Base-by-base conservation (phyloP, 225 moss, liverwort and hornwort species). In the Antitrichia curtipendula region DNA sequence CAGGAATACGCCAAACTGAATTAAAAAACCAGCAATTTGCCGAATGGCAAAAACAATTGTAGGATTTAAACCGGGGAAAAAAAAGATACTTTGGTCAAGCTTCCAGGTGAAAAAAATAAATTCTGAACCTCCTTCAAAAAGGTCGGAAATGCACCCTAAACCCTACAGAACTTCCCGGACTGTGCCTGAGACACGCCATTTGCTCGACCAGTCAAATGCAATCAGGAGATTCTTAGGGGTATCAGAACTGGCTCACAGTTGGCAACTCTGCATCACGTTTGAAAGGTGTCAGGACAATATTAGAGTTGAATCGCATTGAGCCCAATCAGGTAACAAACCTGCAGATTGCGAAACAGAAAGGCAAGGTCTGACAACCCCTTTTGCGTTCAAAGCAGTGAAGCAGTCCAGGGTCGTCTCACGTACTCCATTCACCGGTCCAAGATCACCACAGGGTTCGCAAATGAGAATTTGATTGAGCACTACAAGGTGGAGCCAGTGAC, bases 141-240 rank as follows among this genome's bases (percentile, higher is more conserved):
- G 45, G 45, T 45, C 45, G 45, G 45, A 45, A 45, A 45, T 45
- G 45, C 7, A 45, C 45, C 8, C 45, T 6, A 6, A 6, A 6
- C 8, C 45, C 45, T 45, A 45, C 8, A 6, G 45, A 45, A 45
- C 45, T 45, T 45, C 45, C 45, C 45, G 45, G 45, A 45, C 8
- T 45, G 45, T 45, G 45, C n/a, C 15, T n/a, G 13, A 43, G 28
- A 71, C 53, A 8, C 60, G 36, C 69, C 63, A 71, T 80, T 84
- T 38, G 54, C 75, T 36, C 66, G 28, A 61, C 19, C 89, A 92
- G 23, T 91, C 86, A 91, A 92, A 78, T 57, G 93, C 52, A 85
- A n/a, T 9, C 54, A 54, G 76, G 54, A 76, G n/a, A 53, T 23
- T 52, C 47, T 76, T 36, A 9, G 24, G 24, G 15, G 24, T 36